Evolutionary conservation across 768 basidiomycete species (phyloP), one percentile per base, ranked within the genome.

Genomic region (Pleurotus giganteus): DNA sequence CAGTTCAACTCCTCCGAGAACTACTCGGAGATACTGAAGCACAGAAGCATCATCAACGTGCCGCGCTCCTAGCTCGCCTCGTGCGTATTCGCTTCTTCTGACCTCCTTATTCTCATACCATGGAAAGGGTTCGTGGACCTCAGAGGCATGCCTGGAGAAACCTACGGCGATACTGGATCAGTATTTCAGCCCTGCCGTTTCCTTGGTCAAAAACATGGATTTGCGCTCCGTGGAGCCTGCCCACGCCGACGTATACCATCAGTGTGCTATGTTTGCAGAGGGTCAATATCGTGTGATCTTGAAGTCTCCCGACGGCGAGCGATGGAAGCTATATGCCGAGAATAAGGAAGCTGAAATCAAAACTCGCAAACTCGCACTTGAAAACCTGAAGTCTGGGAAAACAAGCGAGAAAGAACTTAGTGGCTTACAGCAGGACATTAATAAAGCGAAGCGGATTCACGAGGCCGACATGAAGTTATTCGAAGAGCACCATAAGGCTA

Each of bases 201-300:
- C 56, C 0, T 47, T 72, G 6, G 57, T 76, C 31, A 65, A 69
- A 17, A 55, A 59, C 32, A 61, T 51, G 4, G 44, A 64, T 43
- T 54, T 63, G 27, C 42, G 58, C 1, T 47, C 63, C 12, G 12
- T 37, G n/a, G 60, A 60, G 21, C 55, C 60, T n/a, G 65, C 73
- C 8, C 74, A 75, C 46, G 84, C 85, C 17, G 76, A 75, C 8
- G 78, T 95, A 28, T 92, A 82, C 66, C 84, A 87, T 57, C 81
- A 90, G 61, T 98, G 84, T 65, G 97, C 96, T 0, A 76, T 80
- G 23, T 98, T 98, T 63, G 91, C 95, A 0, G 94, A 98, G 62
- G 76, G 79, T 11, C 95, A 98, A 63, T 94, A 91, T 64, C 82
- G 88, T 57, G 74, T 82, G 1, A 81, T 89, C 31, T 66, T 78